These are phyloP conservation scores for Claviceps humidiphila DNA, from an alignment of 2,329 filamentous ascomycete genomes.

Conservation along the genomic window DNA sequence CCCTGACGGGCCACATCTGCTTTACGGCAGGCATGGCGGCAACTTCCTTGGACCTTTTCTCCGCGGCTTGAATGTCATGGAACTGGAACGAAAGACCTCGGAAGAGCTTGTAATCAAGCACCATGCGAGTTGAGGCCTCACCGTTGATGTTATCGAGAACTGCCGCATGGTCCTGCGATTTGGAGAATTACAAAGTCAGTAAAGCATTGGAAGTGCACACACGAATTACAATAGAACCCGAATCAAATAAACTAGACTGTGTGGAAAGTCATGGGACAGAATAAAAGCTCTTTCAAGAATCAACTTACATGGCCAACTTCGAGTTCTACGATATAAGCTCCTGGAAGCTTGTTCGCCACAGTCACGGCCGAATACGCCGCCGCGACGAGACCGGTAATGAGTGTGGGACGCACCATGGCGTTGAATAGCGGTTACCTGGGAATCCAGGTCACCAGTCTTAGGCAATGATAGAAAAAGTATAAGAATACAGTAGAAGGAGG, in stretches of 20 bases:
- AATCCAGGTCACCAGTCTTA: background rate
- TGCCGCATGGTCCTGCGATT: slow-evolving; percentile 1
- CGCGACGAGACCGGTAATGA: slow-evolving; percentile 8
- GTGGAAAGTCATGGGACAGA: background rate
- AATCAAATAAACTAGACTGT: background rate
- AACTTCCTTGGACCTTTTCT: slow-evolving; percentile 28
- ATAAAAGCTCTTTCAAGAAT: background rate
- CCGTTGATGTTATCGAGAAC: slow-evolving; percentile 2
- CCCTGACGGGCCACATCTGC: slow-evolving; percentile 34
- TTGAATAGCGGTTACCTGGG: background rate
- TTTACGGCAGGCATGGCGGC: slow-evolving; percentile 30
- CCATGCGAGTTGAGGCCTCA: slow-evolving; percentile 29
- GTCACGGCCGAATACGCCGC: slow-evolving; percentile 8
- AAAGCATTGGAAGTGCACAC: too few relatives aligned
- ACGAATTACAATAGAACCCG: too few relatives aligned
- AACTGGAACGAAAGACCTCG: slow-evolving; percentile 41
- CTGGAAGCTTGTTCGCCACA: slow-evolving; percentile 21
- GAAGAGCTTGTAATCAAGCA: slow-evolving; percentile 37
- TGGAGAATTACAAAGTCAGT: too few relatives aligned
- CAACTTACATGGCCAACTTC: slow-evolving; percentile 31
- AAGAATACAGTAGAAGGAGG: too few relatives aligned
- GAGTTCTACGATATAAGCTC: slow-evolving; percentile 41
- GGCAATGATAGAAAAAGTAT: background rate
- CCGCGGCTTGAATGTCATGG: slow-evolving; percentile 30
- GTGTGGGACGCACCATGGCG: slow-evolving; percentile 7